Conservation (phyloP, 2,329 filamentous ascomycete genomes). For the Ophiocordyceps camponoti-saundersi region DNA sequence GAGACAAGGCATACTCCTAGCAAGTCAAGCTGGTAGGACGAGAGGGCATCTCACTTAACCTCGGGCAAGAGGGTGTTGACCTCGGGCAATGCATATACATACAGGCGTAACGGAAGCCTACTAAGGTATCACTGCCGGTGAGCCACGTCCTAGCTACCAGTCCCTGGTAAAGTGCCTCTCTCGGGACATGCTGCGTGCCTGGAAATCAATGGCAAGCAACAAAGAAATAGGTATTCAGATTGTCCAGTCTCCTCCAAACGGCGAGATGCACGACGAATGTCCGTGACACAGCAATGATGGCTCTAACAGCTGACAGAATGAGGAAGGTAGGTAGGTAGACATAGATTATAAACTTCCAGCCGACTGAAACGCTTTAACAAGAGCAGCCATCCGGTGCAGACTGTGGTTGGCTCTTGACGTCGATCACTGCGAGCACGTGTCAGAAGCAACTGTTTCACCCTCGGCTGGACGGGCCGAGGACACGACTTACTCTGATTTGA, state of each 20-base stretch:
- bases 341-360: not conserved
- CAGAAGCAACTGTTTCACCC: not conserved
- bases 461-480: not conserved
- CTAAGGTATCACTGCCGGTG: too few relatives aligned
- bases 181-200: not conserved
- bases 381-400: constrained; percentile 55
- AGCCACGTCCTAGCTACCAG: too few relatives aligned
- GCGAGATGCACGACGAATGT: not conserved
- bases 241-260: not conserved
- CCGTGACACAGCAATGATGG: not conserved
- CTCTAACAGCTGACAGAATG: not conserved
- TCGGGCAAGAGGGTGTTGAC: too few relatives aligned
- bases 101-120: too few relatives aligned
- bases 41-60: too few relatives aligned
- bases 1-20: too few relatives aligned
- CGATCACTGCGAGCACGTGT: constrained; percentile 49
- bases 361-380: constrained; percentile 11
- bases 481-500: constrained; percentile 55
- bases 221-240: not conserved
- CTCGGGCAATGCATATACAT: too few relatives aligned
- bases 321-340: not conserved
- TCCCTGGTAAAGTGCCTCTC: too few relatives aligned
- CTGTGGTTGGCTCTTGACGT: constrained; percentile 64
- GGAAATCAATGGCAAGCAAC: not conserved
- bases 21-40: too few relatives aligned